These are phyloP conservation scores for Suillus occidentalis DNA, from an alignment of 768 basidiomycete species.

Conservation along the genomic window DNA sequence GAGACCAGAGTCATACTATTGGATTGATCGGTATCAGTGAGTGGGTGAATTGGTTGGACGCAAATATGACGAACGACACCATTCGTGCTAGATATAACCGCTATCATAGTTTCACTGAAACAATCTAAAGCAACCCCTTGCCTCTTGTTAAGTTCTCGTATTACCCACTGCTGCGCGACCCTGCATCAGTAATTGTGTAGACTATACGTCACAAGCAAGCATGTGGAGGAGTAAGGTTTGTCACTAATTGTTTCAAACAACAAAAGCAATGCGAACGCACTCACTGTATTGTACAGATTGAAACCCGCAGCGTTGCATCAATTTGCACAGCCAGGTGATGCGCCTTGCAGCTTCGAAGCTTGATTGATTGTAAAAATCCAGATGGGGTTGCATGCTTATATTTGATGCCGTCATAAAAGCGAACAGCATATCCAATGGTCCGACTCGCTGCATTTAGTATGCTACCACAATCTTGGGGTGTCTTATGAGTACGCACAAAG, in stretches of 20 bases:
- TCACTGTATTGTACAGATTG: background rate
- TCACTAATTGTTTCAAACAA: background rate
- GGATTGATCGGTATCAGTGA: background rate
- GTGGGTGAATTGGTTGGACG: background rate
- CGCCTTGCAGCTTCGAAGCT: background rate
- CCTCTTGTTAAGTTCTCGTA: background rate
- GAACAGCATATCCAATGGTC: background rate
- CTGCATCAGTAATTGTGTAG: background rate
- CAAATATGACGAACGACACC: background rate
- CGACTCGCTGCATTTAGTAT: background rate
- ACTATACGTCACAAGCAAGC: background rate
- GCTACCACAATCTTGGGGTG: background rate
- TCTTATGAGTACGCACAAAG: background rate
- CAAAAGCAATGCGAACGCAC: background rate
- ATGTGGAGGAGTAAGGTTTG: background rate
- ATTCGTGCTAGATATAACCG: background rate
- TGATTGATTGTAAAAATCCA: background rate
- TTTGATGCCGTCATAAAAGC: background rate
- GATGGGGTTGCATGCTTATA: background rate
- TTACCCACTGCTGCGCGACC: background rate
- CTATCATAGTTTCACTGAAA: background rate
- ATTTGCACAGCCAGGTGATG: background rate
- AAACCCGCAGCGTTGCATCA: background rate
- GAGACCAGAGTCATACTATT: background rate
- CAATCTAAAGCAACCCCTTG: background rate